Evolutionary conservation across 2,329 filamentous ascomycete species (phyloP).

Genomic region (Metarhizium robertsii): DNA sequence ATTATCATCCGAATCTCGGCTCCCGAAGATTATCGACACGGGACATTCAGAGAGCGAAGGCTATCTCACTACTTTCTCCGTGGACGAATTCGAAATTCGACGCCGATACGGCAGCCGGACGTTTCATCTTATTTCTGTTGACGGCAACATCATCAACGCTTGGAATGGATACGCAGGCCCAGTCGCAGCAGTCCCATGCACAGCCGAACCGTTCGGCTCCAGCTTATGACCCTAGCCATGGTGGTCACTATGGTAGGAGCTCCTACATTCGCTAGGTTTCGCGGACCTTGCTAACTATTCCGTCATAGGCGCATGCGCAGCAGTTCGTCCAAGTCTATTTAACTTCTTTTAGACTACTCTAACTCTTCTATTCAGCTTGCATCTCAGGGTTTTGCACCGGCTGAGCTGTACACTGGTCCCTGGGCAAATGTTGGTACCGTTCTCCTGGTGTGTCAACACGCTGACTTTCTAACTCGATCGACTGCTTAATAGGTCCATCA

Average conservation of each 20-base stretch:
- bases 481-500: constrained; percentile 73
- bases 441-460: neutral
- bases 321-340: constrained; percentile 21
- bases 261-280: neutral
- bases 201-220: constrained; percentile 52
- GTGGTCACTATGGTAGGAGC: constrained; percentile 68
- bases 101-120: neutral
- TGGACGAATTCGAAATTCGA: neutral
- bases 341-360: constrained; percentile 10
- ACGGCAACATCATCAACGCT: neutral
- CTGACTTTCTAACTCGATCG: neutral
- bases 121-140: neutral
- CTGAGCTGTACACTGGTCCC: constrained; percentile 85
- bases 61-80: neutral
- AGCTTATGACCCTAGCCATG: constrained; percentile 64
- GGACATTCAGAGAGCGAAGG: neutral
- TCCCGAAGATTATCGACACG: neutral
- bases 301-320: constrained; percentile 35
- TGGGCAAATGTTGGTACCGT: constrained; percentile 78
- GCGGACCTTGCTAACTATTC: constrained; percentile 7
- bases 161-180: constrained; percentile 31
- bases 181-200: constrained; percentile 41
- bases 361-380: constrained; percentile 53
- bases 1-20: neutral
- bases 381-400: constrained; percentile 78